phyloP scores from a whole-genome alignment of 495 filamentous ascomycete species.

The Friedmanniomyces simplex region DNA sequence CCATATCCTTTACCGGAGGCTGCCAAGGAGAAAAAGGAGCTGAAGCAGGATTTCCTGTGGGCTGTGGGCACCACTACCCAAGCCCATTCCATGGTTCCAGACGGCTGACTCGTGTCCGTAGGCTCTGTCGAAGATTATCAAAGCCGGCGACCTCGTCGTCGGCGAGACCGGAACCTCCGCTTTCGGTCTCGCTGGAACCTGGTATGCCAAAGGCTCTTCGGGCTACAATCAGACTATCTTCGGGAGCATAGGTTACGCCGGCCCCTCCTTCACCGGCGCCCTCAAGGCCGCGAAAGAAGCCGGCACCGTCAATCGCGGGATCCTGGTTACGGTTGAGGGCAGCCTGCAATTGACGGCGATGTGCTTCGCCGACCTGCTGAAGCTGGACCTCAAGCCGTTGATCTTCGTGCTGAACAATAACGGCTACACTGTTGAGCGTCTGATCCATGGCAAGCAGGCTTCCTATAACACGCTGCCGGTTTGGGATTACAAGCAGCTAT shows the following conservation, averaged over 20 bases:
- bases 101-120: conserved; percentile 9
- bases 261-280: conserved; percentile 30
- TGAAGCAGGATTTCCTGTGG: neutral
- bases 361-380: conserved; percentile 31
- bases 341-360: conserved; percentile 37
- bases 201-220: conserved; percentile 23
- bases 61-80: neutral
- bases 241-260: conserved; percentile 36
- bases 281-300: conserved; percentile 48
- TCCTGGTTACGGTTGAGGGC: conserved; percentile 36
- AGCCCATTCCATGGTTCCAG: conserved; percentile 11
- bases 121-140: conserved; percentile 24
- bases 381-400: conserved; percentile 28
- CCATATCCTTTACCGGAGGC: conserved; percentile 17
- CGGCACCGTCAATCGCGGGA: conserved; percentile 41
- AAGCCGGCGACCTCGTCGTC: conserved; percentile 41
- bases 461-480: conserved; percentile 20
- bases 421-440: conserved; percentile 27
- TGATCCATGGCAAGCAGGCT: conserved; percentile 23
- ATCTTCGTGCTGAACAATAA: conserved; percentile 29
- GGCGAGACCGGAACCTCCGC: conserved; percentile 36
- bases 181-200: conserved; percentile 28
- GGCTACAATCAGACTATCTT: conserved; percentile 34
- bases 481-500: conserved; percentile 13
- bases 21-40: neutral